Conservation (phyloP, 106 monocot genomes). For the Narthecium ossifragum region DNA sequence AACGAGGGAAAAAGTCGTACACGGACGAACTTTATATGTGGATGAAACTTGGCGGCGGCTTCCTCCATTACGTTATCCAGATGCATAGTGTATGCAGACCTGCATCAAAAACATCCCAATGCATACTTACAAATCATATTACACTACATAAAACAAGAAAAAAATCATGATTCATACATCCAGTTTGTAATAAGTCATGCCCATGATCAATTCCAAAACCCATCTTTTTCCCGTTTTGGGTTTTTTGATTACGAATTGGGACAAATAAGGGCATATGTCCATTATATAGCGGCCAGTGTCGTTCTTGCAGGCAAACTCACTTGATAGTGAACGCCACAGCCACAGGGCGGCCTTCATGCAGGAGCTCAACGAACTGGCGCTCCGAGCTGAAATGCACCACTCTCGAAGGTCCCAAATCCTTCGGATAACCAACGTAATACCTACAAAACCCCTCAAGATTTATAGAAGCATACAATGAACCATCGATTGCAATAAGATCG, state of each 20-base stretch:
- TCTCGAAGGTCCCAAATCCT: slow-evolving; percentile 70
- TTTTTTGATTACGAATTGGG: no score
- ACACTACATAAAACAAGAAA: no score
- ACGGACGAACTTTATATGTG: slow-evolving; percentile 58
- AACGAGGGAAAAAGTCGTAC: slow-evolving; percentile 30
- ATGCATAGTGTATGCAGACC: slow-evolving; percentile 74
- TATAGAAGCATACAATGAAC: background rate
- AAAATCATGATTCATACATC: no score
- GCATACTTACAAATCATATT: no score
- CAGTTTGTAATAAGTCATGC: no score
- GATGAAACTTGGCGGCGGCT: slow-evolving; percentile 83
- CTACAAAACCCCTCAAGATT: slow-evolving; percentile 17
- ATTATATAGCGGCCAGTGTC: no score
- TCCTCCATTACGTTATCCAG: slow-evolving; percentile 81
- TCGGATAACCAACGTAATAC: slow-evolving; percentile 94
- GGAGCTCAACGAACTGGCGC: slow-evolving; percentile 80
- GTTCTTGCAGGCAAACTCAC: slow-evolving; percentile 24
- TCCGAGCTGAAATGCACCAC: slow-evolving; percentile 83
- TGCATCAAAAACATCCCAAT: slow-evolving; percentile 26
- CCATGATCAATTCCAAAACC: no score
- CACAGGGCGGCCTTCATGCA: slow-evolving; percentile 79
- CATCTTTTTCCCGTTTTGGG: no score
- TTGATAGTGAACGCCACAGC: slow-evolving; percentile 87
- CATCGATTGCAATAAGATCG: background rate
- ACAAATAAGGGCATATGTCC: no score